A percentile compares a stretch with the other conserved stretches of the same genome.
phyloP scores from a whole-genome alignment of 2,329 filamentous ascomycete genomes.

The Aspergillus transmontanensis region DNA sequence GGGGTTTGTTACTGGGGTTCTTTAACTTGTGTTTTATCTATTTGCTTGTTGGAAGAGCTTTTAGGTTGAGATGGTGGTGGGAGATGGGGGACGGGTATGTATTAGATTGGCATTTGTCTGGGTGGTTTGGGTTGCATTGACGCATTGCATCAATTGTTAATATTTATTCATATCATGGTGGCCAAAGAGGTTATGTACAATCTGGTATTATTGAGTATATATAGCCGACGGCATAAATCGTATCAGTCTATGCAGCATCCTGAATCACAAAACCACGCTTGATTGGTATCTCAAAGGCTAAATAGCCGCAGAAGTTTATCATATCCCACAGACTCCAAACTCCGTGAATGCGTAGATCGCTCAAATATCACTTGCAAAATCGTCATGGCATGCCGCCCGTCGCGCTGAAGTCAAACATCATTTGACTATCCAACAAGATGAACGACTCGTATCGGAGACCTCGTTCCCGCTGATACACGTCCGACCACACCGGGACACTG shows the following conservation, averaged over 20 bases:
- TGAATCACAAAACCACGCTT: not conserved
- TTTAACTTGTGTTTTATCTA: too few relatives aligned
- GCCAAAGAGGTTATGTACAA: not conserved
- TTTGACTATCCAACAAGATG: constrained; percentile 27
- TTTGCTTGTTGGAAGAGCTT: too few relatives aligned
- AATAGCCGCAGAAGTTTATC: constrained; percentile 1
- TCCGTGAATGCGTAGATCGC: constrained; percentile 4
- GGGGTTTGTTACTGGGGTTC: not conserved
- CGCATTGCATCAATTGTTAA: too few relatives aligned
- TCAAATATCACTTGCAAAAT: not conserved
- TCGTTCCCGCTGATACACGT: constrained; percentile 10
- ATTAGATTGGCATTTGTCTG: too few relatives aligned
- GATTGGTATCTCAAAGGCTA: not conserved
- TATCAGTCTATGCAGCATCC: not conserved
- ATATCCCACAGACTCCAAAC: constrained; percentile 1
- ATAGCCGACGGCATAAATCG: not conserved
- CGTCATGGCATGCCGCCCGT: not conserved
- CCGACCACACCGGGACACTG: constrained; percentile 13
- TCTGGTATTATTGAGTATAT: not conserved
- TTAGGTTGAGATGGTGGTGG: too few relatives aligned
- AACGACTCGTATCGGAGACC: constrained; percentile 35
- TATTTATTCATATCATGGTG: too few relatives aligned
- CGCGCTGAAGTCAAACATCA: constrained; percentile 26
- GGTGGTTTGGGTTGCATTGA: too few relatives aligned
- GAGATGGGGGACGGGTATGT: too few relatives aligned